Evolutionary conservation across 2,329 filamentous ascomycete species (phyloP).

Genomic region (Colletotrichum spaethianum): DNA sequence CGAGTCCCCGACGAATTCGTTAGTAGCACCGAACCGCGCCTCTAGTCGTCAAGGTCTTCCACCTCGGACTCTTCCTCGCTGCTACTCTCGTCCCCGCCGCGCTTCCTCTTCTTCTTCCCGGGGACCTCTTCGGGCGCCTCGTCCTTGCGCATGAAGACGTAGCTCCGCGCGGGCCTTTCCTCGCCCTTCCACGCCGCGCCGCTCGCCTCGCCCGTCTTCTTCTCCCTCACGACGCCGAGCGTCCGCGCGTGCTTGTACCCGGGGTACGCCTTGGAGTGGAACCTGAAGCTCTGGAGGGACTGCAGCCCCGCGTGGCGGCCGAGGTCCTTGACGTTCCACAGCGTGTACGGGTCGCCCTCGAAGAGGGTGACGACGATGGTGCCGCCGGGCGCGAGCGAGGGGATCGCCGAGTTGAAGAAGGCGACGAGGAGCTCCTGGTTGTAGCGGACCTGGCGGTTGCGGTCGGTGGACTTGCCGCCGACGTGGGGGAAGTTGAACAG

Average conservation of each 20-base stretch:
- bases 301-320: constrained; percentile 82
- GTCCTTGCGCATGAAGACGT: constrained; percentile 73
- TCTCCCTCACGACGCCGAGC: constrained; percentile 73
- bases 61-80: constrained; percentile 43
- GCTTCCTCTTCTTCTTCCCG: constrained; percentile 50
- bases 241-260: constrained; percentile 83
- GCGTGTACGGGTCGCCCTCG: constrained; percentile 92
- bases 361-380: constrained; percentile 89
- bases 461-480: constrained; percentile 90
- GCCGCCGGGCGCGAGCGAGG: constrained; percentile 68
- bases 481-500: constrained; percentile 99
- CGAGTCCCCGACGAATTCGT: no score
- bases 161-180: constrained; percentile 67
- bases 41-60: constrained; percentile 50
- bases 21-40: not conserved
- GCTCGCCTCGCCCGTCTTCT: constrained; percentile 59
- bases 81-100: constrained; percentile 49
- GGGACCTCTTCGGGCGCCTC: constrained; percentile 54
- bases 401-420: constrained; percentile 73
- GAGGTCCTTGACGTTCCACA: constrained; percentile 95
- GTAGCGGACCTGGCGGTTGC: constrained; percentile 92
- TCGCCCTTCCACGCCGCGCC: constrained; percentile 58
- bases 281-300: constrained; percentile 79
- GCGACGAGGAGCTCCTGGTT: constrained; percentile 85
- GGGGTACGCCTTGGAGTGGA: constrained; percentile 77